These are phyloP conservation scores for Areca catechu DNA, from an alignment of 176 grass and related monocot species.

Conservation along the genomic window DNA sequence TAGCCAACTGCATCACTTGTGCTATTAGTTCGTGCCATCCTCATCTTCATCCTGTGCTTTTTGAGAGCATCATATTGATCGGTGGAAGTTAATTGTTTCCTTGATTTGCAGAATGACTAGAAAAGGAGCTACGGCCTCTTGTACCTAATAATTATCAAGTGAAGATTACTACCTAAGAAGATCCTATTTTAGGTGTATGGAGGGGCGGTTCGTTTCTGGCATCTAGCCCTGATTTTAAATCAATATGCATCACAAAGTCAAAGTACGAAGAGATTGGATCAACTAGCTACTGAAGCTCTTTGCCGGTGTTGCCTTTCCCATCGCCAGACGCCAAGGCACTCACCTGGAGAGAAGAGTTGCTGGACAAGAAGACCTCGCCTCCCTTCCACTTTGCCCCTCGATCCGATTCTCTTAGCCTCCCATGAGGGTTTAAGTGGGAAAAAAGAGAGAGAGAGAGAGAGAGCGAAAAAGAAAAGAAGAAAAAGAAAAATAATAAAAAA, in stretches of 20 bases:
- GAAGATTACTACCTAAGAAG: slow-evolving; percentile 75
- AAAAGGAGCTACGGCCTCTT: slow-evolving; percentile 80
- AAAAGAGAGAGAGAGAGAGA: no score
- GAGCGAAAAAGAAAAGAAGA: no score
- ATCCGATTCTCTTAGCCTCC: no score
- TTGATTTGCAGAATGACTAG: slow-evolving; percentile 63
- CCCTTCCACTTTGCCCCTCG: no score
- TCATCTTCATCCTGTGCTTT: slow-evolving; percentile 75
- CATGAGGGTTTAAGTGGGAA: no score
- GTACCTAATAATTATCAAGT: slow-evolving; percentile 64
- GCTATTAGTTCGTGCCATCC: slow-evolving; percentile 71
- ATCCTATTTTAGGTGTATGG: slow-evolving; percentile 80
- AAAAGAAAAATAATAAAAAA: no score
- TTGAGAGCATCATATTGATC: slow-evolving; percentile 79
- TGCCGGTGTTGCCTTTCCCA: no score
- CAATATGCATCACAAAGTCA: slow-evolving; percentile 65
- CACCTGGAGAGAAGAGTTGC: no score
- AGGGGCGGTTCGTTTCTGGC: slow-evolving; percentile 81
- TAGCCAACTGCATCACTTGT: slow-evolving; percentile 85
- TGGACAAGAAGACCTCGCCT: no score
- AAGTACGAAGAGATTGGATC: slow-evolving; percentile 97
- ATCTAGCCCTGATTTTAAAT: slow-evolving; percentile 68
- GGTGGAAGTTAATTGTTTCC: slow-evolving; percentile 86
- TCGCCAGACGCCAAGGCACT: no score
- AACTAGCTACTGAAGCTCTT: no score